A percentile compares a stretch with the other conserved stretches of the same genome.
Conservation (phyloP, 108 stramenopile species). For the Nannochloropsis granulata region DNA sequence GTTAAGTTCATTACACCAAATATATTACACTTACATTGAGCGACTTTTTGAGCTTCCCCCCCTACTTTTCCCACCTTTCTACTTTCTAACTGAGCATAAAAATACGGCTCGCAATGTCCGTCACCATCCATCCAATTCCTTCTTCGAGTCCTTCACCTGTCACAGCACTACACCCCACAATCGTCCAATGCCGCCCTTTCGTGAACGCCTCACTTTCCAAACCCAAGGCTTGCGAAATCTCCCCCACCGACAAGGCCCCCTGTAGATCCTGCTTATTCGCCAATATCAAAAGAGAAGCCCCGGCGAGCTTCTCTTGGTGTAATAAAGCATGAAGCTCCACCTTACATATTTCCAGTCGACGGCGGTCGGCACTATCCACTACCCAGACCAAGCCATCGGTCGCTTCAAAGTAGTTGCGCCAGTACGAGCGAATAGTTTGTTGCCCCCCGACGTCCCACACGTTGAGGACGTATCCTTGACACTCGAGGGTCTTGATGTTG, state of each 20-base stretch:
- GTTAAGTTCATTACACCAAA: no score
- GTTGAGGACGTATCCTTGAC: slow-evolving; percentile 44
- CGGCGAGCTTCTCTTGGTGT: slow-evolving; percentile 88
- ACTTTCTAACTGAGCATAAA: slow-evolving; percentile 47
- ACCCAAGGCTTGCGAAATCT: slow-evolving; percentile 59
- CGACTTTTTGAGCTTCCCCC: no score
- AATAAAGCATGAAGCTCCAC: slow-evolving; percentile 65
- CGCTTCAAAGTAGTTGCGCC: slow-evolving; percentile 96
- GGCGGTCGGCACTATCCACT: slow-evolving; percentile 73
- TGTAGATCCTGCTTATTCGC: slow-evolving; percentile 96
- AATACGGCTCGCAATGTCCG: slow-evolving; percentile 77
- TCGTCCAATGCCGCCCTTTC: slow-evolving; percentile 25
- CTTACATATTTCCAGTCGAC: slow-evolving; percentile 62
- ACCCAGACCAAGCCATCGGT: slow-evolving; percentile 99
- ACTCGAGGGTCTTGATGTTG: slow-evolving; percentile 89
- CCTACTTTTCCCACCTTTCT: background rate
- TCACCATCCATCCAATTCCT: slow-evolving; percentile 91
- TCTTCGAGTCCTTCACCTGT: slow-evolving; percentile 76
- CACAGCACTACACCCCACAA: slow-evolving; percentile 67
- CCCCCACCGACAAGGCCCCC: slow-evolving; percentile 56
- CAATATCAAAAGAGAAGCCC: slow-evolving; percentile 83
- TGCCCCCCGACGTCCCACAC: slow-evolving; percentile 98
- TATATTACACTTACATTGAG: no score
- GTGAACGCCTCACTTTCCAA: slow-evolving; percentile 44
- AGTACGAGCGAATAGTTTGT: slow-evolving; percentile 90